A percentile compares a stretch with the other conserved stretches of the same genome.
Conservation (phyloP, 306 rosid species). For the Vigna trinervia region DNA sequence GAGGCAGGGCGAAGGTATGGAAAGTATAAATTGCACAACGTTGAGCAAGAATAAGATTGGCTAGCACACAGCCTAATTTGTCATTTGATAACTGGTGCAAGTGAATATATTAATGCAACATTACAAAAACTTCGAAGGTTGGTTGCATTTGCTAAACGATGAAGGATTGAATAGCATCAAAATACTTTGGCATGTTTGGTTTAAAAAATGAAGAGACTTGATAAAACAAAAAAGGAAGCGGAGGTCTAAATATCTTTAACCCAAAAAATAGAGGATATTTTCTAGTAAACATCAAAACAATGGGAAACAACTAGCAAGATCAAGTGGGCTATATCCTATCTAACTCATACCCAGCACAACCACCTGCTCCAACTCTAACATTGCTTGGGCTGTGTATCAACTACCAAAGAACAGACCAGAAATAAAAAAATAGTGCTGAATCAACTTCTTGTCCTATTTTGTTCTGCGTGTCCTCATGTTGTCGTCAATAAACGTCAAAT, state of each 20-base stretch:
- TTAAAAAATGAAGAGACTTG: not conserved
- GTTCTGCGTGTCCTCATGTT: not conserved
- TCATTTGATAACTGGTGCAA: not conserved
- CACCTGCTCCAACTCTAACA: not conserved
- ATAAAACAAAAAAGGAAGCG: slow-evolving; percentile 12
- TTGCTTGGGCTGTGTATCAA: not conserved
- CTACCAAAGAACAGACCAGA: not conserved
- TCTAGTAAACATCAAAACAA: not conserved
- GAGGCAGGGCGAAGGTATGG: not conserved
- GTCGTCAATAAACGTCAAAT: not conserved
- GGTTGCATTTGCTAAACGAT: not conserved
- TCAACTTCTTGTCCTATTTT: slow-evolving; percentile 9
- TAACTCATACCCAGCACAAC: slow-evolving; percentile 10
- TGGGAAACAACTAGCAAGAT: not conserved
- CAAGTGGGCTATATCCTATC: not conserved
- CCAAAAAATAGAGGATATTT: not conserved
- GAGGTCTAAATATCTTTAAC: not conserved
- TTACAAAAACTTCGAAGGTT: not conserved
- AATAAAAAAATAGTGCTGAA: not conserved
- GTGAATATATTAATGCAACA: slow-evolving; percentile 15
- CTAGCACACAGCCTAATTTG: slow-evolving; percentile 12
- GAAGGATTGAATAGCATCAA: not conserved
- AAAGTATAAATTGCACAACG: slow-evolving; percentile 17
- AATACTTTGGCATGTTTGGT: not conserved
- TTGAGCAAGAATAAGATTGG: slow-evolving; percentile 28